Base-by-base conservation (phyloP, 148 eudicot genomes). In the Chenopodium quinoa region DNA sequence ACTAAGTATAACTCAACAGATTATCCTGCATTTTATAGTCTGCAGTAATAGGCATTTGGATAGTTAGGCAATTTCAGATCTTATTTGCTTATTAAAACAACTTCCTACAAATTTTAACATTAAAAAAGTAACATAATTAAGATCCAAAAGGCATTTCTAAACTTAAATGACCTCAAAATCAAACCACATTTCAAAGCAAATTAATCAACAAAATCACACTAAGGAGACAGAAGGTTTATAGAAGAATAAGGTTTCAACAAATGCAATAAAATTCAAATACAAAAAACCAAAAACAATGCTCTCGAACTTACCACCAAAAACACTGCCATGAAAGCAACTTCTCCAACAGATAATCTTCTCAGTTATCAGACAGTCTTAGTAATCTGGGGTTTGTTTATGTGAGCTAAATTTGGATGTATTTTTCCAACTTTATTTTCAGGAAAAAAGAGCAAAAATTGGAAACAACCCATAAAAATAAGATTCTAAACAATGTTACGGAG, bases 291-390 rank as follows among this genome's bases (percentile, higher is more conserved):
- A 72, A n/a, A 23, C 31, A 71, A 48, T 44, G 77, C 8, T 4
- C 9, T 82, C 22, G 67, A 47, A 78, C 75, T 48, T 78, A 73
- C 81, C 64, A 29, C 29, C 25, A 50, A 29, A 29, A 17, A n/a
- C 23, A 71, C 82, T 54, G 66, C 54, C 66, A 64, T 67, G 75
- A 78, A 74, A 83, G 81, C 78, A 78, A 82, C 81, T 78, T 64
- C 73, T 64, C 78, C 31, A 54, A 52, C 29, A 74, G 44, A 79
- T 75, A 83, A 76, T 82, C 76, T 77, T 50, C 17, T 54, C 54
- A 82, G 79, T 27, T 67, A 14, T 82, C 62, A 17, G 44, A 5
- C 44, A 5, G 7, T 40, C 44, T 40, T 66, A 27, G 75, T 37
- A n/a, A 52, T 76, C 19, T 10, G 66, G 23, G 71, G 78, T 66